Evolutionary conservation across 805 yeast genomes (phyloP), one percentile per base, ranked within the genome.

Genomic region (Schwanniomyces occidentalis): DNA sequence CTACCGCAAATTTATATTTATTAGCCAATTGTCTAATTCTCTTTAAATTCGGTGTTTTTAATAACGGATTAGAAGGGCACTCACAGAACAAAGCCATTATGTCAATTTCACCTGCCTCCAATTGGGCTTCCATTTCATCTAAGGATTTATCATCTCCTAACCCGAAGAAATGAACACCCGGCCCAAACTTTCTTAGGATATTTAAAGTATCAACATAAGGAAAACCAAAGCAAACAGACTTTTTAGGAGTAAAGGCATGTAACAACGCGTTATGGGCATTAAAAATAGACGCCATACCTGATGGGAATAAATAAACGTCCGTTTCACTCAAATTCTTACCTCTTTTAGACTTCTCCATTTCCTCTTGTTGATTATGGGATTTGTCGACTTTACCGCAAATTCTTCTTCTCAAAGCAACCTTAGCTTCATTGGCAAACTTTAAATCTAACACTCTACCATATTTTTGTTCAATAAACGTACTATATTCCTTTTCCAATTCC

Each of bases 121-220:
- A 71, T 31, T 74, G 63, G 5, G 48, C 47, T 51, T 87, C 93
- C 25, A 93, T 61, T 33, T 80, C 80, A 34, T 71, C 78, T 32
- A 89, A 58, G 1, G 88, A 74, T 16, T 68, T 71, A 38, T 79
- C 82, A 50, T 87, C 95, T 14, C 96, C 96, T 46, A 77, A 66
- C 3, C 96, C 96, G 45, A 81, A 79, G 57, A 89, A 91, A 46
- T 80, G 80, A 24, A 84, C 85, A 23, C 97, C 97, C 3, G 90
- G 85, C 10, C 98, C 97, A 72, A 89, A 93, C 58, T 90, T 91
- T 51, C 75, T 74, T 49, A 93, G 69, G 39, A 93, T 80, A 48
- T 86, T 87, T 37, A 88, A 70, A 0, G 98, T 90, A 57, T 93
- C 98, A 18, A 87, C 93, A 58, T 91, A 93, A 5, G 98, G 96